Conservation (phyloP, 495 filamentous ascomycete genomes). For the Talaromyces stipitatus region DNA sequence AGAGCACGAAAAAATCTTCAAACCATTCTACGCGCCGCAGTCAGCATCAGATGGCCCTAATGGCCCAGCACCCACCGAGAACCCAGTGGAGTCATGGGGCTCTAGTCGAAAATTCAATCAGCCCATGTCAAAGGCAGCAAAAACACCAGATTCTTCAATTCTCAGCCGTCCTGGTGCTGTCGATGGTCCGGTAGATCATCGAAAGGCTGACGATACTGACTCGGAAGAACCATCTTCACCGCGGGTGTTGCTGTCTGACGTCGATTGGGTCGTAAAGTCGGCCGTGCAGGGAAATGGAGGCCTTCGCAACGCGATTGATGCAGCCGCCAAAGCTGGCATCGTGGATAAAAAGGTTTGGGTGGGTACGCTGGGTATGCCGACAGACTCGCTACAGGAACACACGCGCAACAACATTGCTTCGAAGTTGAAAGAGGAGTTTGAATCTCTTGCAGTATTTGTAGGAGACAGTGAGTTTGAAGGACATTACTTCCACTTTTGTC, state of each 20-base stretch:
- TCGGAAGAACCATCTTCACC: slow-evolving; percentile 26
- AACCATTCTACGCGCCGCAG: slow-evolving; percentile 27
- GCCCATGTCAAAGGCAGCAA: slow-evolving; percentile 60
- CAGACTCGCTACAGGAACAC: slow-evolving; percentile 63
- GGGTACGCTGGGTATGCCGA: slow-evolving; percentile 86
- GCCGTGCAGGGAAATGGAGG: slow-evolving; percentile 89
- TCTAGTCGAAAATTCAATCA: slow-evolving; percentile 55
- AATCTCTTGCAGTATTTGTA: slow-evolving; percentile 73
- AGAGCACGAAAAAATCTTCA: slow-evolving; percentile 55
- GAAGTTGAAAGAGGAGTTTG: slow-evolving; percentile 66
- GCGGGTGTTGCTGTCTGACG: slow-evolving; percentile 52
- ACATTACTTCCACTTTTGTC: slow-evolving; percentile 90
- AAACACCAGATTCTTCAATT: slow-evolving; percentile 63
- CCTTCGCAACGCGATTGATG: slow-evolving; percentile 76
- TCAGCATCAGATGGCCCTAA: slow-evolving; percentile 26
- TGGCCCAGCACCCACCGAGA: slow-evolving; percentile 22
- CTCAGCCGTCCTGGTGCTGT: slow-evolving; percentile 53
- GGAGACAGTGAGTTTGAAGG: slow-evolving; percentile 85
- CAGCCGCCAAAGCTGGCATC: slow-evolving; percentile 56
- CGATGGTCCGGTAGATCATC: slow-evolving; percentile 17
- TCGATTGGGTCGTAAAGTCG: slow-evolving; percentile 73
- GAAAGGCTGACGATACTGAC: slow-evolving; percentile 11
- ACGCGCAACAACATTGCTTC: slow-evolving; percentile 74
- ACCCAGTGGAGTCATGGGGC: slow-evolving; percentile 51
- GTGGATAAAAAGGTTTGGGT: slow-evolving; percentile 74